Evolutionary conservation across 2,329 filamentous ascomycete species (phyloP).

Genomic region (Aspergillus udagawae): DNA sequence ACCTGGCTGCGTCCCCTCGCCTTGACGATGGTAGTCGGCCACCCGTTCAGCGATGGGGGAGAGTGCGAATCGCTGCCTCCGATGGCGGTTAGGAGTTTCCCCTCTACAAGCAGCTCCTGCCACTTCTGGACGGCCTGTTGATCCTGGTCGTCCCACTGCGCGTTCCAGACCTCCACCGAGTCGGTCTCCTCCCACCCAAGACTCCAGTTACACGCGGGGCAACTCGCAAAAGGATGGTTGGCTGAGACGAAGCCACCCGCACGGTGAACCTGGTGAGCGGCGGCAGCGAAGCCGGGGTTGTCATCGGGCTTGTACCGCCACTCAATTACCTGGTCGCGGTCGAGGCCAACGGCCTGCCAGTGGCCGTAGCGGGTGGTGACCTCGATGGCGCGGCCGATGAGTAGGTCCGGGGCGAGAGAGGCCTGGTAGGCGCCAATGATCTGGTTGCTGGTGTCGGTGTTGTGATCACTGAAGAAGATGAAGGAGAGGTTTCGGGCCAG

Average conservation of each 20-base stretch:
- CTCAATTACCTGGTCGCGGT: slow-evolving; percentile 9
- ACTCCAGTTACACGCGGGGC: not conserved
- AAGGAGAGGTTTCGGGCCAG: slow-evolving; percentile 14
- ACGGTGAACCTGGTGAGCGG: not conserved
- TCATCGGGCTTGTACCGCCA: not conserved
- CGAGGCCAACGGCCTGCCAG: slow-evolving; percentile 21
- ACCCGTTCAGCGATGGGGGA: not conserved
- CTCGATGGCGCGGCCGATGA: slow-evolving; percentile 21
- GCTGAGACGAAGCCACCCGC: not conserved
- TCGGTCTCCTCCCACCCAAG: not conserved
- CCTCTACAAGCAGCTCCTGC: not conserved
- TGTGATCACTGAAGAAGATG: slow-evolving; percentile 24
- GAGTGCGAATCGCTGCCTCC: not conserved
- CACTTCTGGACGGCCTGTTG: not conserved
- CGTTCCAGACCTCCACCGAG: not conserved
- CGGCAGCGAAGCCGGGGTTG: not conserved
- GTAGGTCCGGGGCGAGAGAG: slow-evolving; percentile 12
- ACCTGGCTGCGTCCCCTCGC: not conserved
- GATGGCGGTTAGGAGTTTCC: not conserved
- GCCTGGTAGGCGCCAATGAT: slow-evolving; percentile 14
- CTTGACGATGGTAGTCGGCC: not conserved
- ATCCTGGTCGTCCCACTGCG: not conserved
- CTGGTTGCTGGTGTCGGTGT: slow-evolving; percentile 18
- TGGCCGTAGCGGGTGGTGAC: slow-evolving; percentile 21
- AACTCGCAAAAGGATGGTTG: not conserved